Evolutionary conservation across 2,329 filamentous ascomycete genomes (phyloP), one percentile per base, ranked within the genome.

Genomic region (Exophiala viscosa): DNA sequence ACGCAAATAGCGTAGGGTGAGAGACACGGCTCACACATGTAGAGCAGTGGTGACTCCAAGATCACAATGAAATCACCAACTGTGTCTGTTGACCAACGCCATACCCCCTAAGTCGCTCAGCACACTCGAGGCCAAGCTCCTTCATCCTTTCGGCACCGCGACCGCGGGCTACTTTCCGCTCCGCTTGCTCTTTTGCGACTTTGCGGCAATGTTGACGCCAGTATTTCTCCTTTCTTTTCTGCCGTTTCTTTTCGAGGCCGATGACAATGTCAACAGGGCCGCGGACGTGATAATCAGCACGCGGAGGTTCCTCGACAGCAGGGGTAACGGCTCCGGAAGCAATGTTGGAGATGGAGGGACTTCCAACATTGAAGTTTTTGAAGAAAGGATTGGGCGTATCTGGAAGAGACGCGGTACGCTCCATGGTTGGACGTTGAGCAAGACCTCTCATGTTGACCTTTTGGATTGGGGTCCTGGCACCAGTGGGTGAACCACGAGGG

Each of bases 181-280:
- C 82, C 65, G 68, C 66, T 60, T 90, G 80, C 62, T 78, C 79
- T 63, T 82, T 90, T 59, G 85, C 84, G 52, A 85, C 86, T 64
- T 90, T 88, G 67, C 90, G 86, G 74, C 88, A 95, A 66, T 92
- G 87, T 69, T 95, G 93, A 64, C 91, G 86, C 67, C 88, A 86
- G 65, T 90, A 87, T 71, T 96, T 96, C 71, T 97, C 91, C 73
- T 87, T 90, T 62, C 93, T 87, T 60, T 93, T 85, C 73, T 93
- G 88, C 20, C 91, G 86, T 75, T 96, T 97, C 71, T 88, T 86
- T 74, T 99, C 93, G 1, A 99, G 81, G 7, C 93, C 93, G 70
- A 96, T 95, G 71, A 96, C 88, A 57, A 96, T 99, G 70, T 97
- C 93, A 61, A 99, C 95, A 33, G 93, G 91, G n/a, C 90, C 90